phyloP scores from a whole-genome alignment of 257 asterid genomes.

The Cynanchum wilfordii region DNA sequence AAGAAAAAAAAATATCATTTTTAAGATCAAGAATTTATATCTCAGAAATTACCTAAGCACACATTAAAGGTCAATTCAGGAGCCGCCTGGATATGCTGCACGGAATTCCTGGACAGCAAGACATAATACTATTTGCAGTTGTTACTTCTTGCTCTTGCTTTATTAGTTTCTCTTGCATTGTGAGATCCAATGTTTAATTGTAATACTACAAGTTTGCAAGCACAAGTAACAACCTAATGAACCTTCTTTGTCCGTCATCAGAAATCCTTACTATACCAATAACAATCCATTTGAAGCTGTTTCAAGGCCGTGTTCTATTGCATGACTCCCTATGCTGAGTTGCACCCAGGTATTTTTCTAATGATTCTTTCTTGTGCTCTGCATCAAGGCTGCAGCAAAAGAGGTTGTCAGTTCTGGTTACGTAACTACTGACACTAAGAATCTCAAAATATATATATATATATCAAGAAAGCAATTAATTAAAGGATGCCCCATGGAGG shows the following conservation, averaged over 20 bases:
- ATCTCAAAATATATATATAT: neutral
- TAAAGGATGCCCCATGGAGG: neutral
- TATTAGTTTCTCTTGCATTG: constrained; percentile 1
- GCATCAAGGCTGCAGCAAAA: constrained; percentile 85
- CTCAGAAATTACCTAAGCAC: constrained; percentile 5
- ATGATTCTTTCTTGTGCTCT: constrained; percentile 83
- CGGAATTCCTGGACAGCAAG: neutral
- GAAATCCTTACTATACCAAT: neutral
- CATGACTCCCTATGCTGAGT: constrained; percentile 47
- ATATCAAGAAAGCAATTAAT: neutral
- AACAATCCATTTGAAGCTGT: neutral
- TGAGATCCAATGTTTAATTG: neutral
- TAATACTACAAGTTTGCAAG: neutral
- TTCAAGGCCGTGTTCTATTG: constrained; percentile 30
- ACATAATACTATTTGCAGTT: neutral
- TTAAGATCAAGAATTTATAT: neutral
- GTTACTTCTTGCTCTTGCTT: neutral
- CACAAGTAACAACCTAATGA: neutral
- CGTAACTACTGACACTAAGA: neutral
- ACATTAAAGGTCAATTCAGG: neutral
- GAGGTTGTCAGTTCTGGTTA: constrained; percentile 5
- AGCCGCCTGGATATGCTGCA: neutral
- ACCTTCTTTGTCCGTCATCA: neutral
- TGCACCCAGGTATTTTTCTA: constrained; percentile 77
- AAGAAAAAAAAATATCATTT: too few species aligned